Evolutionary conservation across 352 stramenopile genomes (phyloP), one percentile per base, ranked within the genome.

Genomic region (Globisporangium takayamanum): DNA sequence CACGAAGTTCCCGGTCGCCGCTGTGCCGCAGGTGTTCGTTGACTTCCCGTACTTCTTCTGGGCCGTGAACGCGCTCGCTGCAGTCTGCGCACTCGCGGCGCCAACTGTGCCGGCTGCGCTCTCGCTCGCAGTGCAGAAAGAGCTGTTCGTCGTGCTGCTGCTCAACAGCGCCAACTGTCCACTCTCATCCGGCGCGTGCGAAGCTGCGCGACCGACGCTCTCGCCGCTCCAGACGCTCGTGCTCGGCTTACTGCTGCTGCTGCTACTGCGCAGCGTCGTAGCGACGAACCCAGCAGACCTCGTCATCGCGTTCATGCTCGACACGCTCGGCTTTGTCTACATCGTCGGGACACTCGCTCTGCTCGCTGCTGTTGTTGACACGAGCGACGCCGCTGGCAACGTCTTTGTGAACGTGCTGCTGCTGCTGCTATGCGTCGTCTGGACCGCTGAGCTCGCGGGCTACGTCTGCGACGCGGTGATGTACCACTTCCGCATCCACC

Each of bases 381-480:
- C 75, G 15, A 76, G 64, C 36, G 64, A 75, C 25, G 54, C 54
- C 2, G 56, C 62, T 1, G 58, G 55, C 25, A 28, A 50, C 3
- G 59, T 62, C n/a, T 85, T 73, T 60, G 67, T 73, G 6, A 69
- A 66, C 15, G 60, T 78, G 30, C 66, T 76, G 56, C 55, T 80
- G 14, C 69, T 78, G 1, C 63, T 83, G 62, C 49, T 85, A 14
- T 59, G 61, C 30, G 66, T 79, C 6, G 70, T 80, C 33, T 82
- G 71, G 73, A 60, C 69, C 6, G 75, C 71, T 1, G 70, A 82
- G 58, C 57, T 83, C 25, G 73, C 71, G 15, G 73, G 64, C n/a
- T 76, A 76, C 50, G 57, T 57, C 25, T 87, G 77, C 50, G 71
- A 84, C 39, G 70, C 67, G 7, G 50, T 87, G 39, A 83, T 87